A percentile compares a stretch with the other conserved stretches of the same genome.
Conservation (phyloP, 164 flowering plant species). For the Paratinospora sagittata region DNA sequence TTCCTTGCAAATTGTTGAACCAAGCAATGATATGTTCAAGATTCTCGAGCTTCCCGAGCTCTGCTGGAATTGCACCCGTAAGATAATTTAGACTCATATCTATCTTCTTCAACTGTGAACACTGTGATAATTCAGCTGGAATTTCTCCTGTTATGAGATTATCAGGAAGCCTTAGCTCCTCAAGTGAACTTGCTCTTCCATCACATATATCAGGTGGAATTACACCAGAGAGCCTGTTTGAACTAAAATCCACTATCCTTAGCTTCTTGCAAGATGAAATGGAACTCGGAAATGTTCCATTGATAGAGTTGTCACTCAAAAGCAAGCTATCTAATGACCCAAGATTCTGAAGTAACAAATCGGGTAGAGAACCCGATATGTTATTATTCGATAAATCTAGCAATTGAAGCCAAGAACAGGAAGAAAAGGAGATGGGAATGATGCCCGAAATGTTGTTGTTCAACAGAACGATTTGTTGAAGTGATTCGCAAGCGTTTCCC, state of each 20-base stretch:
- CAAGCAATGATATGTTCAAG: constrained; percentile 83
- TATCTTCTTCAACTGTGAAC: constrained; percentile 52
- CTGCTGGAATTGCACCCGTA: constrained; percentile 61
- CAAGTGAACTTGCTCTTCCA: constrained; percentile 46
- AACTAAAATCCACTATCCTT: constrained; percentile 57
- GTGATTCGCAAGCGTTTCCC: constrained; percentile 55
- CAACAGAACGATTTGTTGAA: constrained; percentile 43
- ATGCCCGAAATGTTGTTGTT: constrained; percentile 63
- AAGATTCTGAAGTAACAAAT: constrained; percentile 40
- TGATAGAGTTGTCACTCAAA: constrained; percentile 56
- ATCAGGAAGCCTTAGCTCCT: constrained; percentile 71
- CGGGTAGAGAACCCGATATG: constrained; percentile 61
- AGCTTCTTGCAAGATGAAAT: constrained; percentile 49
- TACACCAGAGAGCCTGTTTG: constrained; percentile 60
- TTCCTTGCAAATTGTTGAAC: constrained; percentile 74
- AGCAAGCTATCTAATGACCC: constrained; percentile 48
- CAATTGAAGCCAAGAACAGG: constrained; percentile 53
- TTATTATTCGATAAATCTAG: constrained; percentile 71
- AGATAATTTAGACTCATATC: constrained; percentile 83
- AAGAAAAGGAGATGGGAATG: constrained; percentile 46
- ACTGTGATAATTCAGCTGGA: constrained; percentile 44
- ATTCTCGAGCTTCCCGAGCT: constrained; percentile 58
- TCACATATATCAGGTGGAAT: constrained; percentile 66
- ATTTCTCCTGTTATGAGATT: constrained; percentile 59
- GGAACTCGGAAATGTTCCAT: constrained; percentile 57